A percentile compares a stretch with the other conserved stretches of the same genome.
Evolutionary conservation across 2,329 filamentous ascomycete species (phyloP).

Genomic region (Pseudogymnoascus verrucosus): DNA sequence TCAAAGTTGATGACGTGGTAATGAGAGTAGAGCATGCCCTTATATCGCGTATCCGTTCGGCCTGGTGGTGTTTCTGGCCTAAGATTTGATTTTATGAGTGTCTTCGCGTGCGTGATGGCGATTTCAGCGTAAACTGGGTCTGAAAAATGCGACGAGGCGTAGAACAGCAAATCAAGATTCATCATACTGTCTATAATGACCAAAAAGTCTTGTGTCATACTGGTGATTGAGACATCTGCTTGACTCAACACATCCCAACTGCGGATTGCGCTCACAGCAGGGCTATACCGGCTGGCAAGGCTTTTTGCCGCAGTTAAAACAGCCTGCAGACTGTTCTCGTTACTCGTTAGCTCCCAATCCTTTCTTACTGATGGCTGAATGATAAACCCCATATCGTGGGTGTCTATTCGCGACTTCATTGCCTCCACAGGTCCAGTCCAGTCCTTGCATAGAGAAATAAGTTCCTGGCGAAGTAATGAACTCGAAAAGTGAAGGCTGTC

Average conservation of each 20-base stretch:
- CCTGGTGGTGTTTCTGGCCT: constrained; percentile 23
- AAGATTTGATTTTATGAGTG: constrained; percentile 29
- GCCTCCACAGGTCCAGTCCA: constrained; percentile 33
- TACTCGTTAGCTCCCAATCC: constrained; percentile 39
- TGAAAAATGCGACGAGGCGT: constrained; percentile 1
- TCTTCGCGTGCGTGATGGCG: constrained; percentile 32
- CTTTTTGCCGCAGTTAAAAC: constrained; percentile 38
- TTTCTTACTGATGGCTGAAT: constrained; percentile 41
- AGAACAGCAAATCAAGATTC: neutral
- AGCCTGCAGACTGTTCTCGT: constrained; percentile 31
- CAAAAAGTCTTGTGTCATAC: constrained; percentile 29
- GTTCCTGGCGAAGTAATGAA: constrained; percentile 12
- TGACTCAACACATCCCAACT: constrained; percentile 38
- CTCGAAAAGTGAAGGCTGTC: neutral
- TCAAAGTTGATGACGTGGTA: constrained; percentile 41
- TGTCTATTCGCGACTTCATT: constrained; percentile 37
- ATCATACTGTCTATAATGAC: constrained; percentile 37
- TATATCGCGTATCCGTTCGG: constrained; percentile 17
- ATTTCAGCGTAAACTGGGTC: constrained; percentile 19
- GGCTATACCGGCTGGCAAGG: constrained; percentile 36
- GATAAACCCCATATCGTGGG: constrained; percentile 48
- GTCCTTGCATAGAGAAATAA: constrained; percentile 21
- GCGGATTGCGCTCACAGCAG: constrained; percentile 37
- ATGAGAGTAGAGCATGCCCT: constrained; percentile 27
- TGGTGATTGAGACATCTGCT: constrained; percentile 21